Percentiles rank a stretch among this genome's conserved stretches.
Evolutionary conservation across 768 basidiomycete genomes (phyloP).

Genomic region (Solioccasus polychromus): DNA sequence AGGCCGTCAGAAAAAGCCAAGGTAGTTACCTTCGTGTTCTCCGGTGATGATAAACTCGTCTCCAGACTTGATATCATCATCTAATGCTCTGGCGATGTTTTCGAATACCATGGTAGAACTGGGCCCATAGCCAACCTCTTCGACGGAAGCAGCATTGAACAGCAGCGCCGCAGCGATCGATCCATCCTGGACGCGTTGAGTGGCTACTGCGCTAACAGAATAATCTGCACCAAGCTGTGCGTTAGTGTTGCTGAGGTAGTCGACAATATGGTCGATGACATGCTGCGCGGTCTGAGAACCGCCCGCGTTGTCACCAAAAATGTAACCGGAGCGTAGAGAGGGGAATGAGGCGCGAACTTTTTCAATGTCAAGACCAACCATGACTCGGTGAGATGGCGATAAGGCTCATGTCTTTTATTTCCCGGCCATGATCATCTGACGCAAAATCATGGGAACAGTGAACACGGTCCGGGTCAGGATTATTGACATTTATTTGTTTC

Average conservation of each 20-base stretch:
- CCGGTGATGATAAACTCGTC: conserved; percentile 79
- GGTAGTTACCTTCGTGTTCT: conserved; percentile 68
- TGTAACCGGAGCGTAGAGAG: conserved; percentile 52
- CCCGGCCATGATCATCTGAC: conserved; percentile 4
- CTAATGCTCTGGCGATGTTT: conserved; percentile 64
- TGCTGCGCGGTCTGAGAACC: conserved; percentile 61
- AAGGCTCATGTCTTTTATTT: background rate
- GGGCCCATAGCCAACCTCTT: conserved; percentile 65
- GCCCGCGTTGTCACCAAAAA: conserved; percentile 76
- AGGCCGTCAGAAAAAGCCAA: background rate
- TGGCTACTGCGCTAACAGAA: conserved; percentile 51
- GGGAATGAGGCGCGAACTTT: conserved; percentile 63
- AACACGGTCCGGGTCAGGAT: too few relatives aligned
- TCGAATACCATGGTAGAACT: conserved; percentile 69
- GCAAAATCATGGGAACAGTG: too few relatives aligned
- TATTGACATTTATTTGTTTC: too few relatives aligned
- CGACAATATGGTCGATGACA: conserved; percentile 57
- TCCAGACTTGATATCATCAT: conserved; percentile 47
- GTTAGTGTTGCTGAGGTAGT: conserved; percentile 71
- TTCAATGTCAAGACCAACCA: conserved; percentile 42
- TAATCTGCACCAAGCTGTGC: conserved; percentile 75
- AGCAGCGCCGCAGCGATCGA: conserved; percentile 52
- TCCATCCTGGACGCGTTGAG: conserved; percentile 49
- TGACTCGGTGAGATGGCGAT: background rate
- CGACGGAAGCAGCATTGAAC: conserved; percentile 58